Evolutionary conservation across 2,329 filamentous ascomycete genomes (phyloP).

Genomic region (Rhexocercosporidium sp.): DNA sequence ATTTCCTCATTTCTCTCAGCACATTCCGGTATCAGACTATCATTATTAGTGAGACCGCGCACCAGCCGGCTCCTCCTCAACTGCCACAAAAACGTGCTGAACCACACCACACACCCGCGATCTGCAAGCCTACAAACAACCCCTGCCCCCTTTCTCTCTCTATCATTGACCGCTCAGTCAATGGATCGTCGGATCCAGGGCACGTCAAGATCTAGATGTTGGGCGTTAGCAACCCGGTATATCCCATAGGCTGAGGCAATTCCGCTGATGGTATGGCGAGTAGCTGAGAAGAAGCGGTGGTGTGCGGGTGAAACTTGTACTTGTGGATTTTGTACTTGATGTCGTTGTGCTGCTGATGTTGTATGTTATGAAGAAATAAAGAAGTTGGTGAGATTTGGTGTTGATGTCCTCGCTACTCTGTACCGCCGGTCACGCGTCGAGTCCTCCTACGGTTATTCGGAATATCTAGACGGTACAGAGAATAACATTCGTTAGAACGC

Average conservation of each 20-base stretch:
- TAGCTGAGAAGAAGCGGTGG: too few relatives aligned
- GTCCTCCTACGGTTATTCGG: neutral
- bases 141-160: neutral
- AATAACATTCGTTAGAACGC: neutral
- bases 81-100: neutral
- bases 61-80: too few relatives aligned
- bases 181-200: neutral
- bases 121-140: neutral
- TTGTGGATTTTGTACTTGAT: neutral
- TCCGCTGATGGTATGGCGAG: neutral
- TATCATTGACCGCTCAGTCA: constrained; percentile 2
- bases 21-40: too few relatives aligned
- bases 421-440: neutral
- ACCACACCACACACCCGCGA: neutral
- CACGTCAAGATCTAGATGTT: neutral
- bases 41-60: neutral
- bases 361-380: neutral
- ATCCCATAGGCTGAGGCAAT: neutral
- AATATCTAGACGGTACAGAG: neutral
- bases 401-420: neutral
- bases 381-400: neutral
- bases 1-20: too few relatives aligned
- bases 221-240: neutral
- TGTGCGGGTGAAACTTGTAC: too few relatives aligned
- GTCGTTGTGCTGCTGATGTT: neutral